Evolutionary conservation across 371 early-diverging fungal species (phyloP).

Genomic region (Dichotomocladium elegans): DNA sequence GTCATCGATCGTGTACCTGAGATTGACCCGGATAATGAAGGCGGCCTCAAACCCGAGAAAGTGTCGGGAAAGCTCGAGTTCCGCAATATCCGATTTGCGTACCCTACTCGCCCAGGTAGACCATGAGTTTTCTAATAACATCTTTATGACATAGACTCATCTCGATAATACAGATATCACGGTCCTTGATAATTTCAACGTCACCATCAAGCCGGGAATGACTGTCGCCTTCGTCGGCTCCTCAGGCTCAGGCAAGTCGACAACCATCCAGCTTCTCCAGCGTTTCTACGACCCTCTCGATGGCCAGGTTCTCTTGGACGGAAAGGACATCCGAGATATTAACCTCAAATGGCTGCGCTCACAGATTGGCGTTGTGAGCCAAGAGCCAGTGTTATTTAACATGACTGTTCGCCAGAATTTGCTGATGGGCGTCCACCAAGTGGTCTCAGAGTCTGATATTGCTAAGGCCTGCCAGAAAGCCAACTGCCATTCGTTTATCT

Average conservation of each 20-base stretch:
- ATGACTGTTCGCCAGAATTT: conserved; percentile 78
- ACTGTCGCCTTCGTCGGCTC: conserved; percentile 75
- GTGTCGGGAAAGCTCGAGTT: conserved; percentile 67
- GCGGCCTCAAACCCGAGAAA: conserved; percentile 44
- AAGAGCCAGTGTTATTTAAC: conserved; percentile 84
- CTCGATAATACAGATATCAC: conserved; percentile 56
- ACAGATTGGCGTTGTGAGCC: conserved; percentile 81
- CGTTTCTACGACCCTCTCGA: conserved; percentile 79
- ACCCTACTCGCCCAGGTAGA: conserved; percentile 63
- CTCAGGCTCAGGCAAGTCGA: conserved; percentile 90
- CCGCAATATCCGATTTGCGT: conserved; percentile 62
- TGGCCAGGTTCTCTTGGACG: conserved; percentile 69
- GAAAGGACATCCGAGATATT: conserved; percentile 55
- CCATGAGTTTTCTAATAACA: background rate
- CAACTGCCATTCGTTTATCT: conserved; percentile 74
- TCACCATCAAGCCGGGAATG: conserved; percentile 66
- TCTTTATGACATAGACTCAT: conserved; percentile 12
- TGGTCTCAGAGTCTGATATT: conserved; percentile 43
- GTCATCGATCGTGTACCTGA: conserved; percentile 70
- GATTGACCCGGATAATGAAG: conserved; percentile 56
- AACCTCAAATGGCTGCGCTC: conserved; percentile 68
- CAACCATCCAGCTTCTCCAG: conserved; percentile 79
- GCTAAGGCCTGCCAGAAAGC: conserved; percentile 55
- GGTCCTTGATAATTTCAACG: conserved; percentile 53
- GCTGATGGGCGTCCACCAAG: conserved; percentile 40